A percentile compares a stretch with the other conserved stretches of the same genome.
These are phyloP conservation scores for Theobroma cacao DNA, from an alignment of 345 rosid genomes.

Conservation along the genomic window DNA sequence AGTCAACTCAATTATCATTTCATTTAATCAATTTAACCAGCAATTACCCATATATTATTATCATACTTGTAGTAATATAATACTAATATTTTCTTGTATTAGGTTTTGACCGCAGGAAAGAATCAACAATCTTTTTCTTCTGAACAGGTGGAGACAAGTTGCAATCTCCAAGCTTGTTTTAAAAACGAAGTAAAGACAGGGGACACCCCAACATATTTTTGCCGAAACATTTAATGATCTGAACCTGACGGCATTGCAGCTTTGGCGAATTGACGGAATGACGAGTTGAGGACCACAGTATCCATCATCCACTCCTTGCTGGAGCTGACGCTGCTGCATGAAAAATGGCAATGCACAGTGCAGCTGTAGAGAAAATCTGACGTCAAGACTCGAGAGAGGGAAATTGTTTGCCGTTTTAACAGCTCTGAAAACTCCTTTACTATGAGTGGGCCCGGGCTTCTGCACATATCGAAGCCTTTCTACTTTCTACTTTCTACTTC, in stretches of 20 bases:
- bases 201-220: not conserved
- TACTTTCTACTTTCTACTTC: too few relatives aligned
- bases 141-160: not conserved
- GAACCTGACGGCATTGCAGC: not conserved
- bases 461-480: not conserved
- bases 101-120: not conserved
- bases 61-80: too few relatives aligned
- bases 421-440: not conserved
- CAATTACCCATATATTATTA: too few relatives aligned
- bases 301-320: not conserved
- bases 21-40: too few relatives aligned
- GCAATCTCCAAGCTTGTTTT: not conserved
- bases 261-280: not conserved
- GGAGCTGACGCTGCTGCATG: not conserved
- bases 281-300: not conserved
- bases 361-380: not conserved
- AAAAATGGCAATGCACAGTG: not conserved
- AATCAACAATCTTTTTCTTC: not conserved
- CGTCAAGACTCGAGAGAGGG: not conserved
- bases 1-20: too few relatives aligned
- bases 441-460: not conserved
- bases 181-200: not conserved
- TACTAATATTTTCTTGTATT: too few relatives aligned
- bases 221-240: not conserved
- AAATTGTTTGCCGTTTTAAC: not conserved